Conservation (phyloP, 1,284 basidiomycete species). For the Coriolopsis trogii region DNA sequence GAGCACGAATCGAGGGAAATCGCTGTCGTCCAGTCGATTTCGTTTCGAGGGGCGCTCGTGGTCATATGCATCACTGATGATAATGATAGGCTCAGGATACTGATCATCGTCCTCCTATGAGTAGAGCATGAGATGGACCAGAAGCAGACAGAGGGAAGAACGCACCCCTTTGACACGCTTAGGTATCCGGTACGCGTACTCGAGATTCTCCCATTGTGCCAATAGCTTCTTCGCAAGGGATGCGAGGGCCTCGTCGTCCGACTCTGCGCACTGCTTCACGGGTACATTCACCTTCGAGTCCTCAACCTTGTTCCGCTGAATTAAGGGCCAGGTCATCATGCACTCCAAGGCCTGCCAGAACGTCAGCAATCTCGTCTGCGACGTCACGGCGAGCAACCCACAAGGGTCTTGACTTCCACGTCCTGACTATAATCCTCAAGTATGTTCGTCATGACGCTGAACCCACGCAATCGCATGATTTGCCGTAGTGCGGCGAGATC, state of each 20-base stretch:
- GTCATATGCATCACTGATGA: conserved; percentile 22
- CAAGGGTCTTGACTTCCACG: conserved; percentile 70
- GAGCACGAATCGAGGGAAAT: conserved; percentile 23
- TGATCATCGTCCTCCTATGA: conserved; percentile 30
- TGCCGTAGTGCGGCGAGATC: conserved; percentile 81
- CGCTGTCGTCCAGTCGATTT: conserved; percentile 26
- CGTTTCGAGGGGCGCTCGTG: conserved; percentile 39
- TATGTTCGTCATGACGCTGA: conserved; percentile 90
- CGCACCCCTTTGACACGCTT: conserved; percentile 58
- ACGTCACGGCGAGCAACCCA: conserved; percentile 35
- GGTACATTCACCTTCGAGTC: conserved; percentile 79
- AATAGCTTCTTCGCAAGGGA: conserved; percentile 66
- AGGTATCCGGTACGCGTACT: conserved; percentile 84
- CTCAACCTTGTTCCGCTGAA: conserved; percentile 92
- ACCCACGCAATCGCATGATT: conserved; percentile 92
- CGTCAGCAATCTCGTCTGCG: conserved; percentile 4
- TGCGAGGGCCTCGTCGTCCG: conserved; percentile 60
- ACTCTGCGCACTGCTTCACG: conserved; percentile 58
- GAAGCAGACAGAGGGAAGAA: conserved; percentile 14
- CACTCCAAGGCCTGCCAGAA: conserved; percentile 67
- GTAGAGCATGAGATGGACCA: background rate
- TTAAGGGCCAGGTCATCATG: conserved; percentile 81
- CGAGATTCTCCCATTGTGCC: conserved; percentile 75
- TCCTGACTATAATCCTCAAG: conserved; percentile 82
- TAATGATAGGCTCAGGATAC: conserved; percentile 6